These are phyloP conservation scores for Lignosus rhinocerotis DNA, from an alignment of 1,284 basidiomycete species.

Conservation along the genomic window DNA sequence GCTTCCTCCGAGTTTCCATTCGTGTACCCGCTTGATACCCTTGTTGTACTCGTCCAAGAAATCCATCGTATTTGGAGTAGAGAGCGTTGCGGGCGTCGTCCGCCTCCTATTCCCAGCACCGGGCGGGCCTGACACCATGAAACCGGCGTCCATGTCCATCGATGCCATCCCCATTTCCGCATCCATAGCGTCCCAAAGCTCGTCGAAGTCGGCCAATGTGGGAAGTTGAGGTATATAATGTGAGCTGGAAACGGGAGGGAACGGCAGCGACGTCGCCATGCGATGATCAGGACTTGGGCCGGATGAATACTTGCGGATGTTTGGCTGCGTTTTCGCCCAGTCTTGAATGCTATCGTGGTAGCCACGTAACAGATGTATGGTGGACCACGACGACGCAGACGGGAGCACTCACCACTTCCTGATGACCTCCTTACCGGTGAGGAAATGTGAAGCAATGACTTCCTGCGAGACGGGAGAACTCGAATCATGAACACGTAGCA, in stretches of 20 bases:
- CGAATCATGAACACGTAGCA: background rate
- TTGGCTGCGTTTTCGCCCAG: conserved; percentile 38
- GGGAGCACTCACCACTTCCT: conserved; percentile 39
- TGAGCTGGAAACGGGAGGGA: too few relatives aligned
- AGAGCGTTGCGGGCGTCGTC: background rate
- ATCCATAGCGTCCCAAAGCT: conserved; percentile 8
- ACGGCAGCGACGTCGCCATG: too few relatives aligned
- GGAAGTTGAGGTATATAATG: background rate
- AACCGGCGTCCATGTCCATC: too few relatives aligned
- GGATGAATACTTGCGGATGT: conserved; percentile 27
- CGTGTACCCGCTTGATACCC: conserved; percentile 21
- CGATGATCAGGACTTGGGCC: background rate
- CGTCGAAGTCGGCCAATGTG: background rate
- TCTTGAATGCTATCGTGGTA: conserved; percentile 36
- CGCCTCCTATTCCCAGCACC: background rate
- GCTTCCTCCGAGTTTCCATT: conserved; percentile 12
- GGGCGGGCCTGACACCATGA: too few relatives aligned
- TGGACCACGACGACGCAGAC: background rate
- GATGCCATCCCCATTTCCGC: background rate
- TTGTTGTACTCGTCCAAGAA: conserved; percentile 25
- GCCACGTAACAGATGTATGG: too few relatives aligned
- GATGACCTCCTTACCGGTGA: conserved; percentile 41
- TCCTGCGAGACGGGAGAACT: conserved; percentile 35
- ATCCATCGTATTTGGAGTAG: background rate
- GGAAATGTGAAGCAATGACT: conserved; percentile 51